These are phyloP conservation scores for Phytophthora sansomeana DNA, from an alignment of 352 stramenopile genomes.

Conservation along the genomic window DNA sequence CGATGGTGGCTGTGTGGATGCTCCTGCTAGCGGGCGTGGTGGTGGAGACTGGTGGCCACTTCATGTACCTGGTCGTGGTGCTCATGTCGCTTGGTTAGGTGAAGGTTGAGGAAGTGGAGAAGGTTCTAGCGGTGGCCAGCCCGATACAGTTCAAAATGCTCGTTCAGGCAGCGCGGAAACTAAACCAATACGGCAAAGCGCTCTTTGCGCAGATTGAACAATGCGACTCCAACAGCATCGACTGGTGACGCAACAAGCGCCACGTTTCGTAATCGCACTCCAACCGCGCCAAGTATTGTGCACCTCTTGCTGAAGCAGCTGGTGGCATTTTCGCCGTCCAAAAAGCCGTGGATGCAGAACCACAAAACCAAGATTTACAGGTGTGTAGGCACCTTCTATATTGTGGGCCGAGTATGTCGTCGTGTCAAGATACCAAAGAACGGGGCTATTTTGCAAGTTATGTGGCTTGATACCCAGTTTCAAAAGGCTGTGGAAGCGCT, in stretches of 20 bases:
- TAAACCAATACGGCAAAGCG: not conserved
- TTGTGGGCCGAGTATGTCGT: conserved; percentile 2
- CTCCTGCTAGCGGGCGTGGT: not conserved
- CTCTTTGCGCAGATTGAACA: not conserved
- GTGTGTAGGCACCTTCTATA: conserved; percentile 16
- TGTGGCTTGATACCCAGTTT: conserved; percentile 9
- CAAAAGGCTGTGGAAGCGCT: conserved; percentile 13
- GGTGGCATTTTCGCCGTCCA: conserved; percentile 10
- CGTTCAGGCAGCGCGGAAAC: not conserved
- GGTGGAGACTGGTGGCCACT: not conserved
- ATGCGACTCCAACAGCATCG: not conserved
- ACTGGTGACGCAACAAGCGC: not conserved
- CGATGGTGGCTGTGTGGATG: not conserved
- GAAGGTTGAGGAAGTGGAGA: not conserved
- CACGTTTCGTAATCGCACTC: not conserved
- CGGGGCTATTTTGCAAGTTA: conserved; percentile 1
- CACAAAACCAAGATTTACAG: conserved; percentile 15
- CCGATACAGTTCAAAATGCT: not conserved
- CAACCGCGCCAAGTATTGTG: not conserved
- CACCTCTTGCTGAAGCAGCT: conserved; percentile 4
- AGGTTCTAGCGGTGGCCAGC: not conserved
- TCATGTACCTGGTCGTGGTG: not conserved
- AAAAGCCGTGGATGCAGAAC: conserved; percentile 11
- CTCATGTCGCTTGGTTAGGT: not conserved
- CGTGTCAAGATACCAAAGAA: conserved; percentile 7